Evolutionary conservation across 768 basidiomycete species (phyloP).

Genomic region (Gloeostereum incarnatum): DNA sequence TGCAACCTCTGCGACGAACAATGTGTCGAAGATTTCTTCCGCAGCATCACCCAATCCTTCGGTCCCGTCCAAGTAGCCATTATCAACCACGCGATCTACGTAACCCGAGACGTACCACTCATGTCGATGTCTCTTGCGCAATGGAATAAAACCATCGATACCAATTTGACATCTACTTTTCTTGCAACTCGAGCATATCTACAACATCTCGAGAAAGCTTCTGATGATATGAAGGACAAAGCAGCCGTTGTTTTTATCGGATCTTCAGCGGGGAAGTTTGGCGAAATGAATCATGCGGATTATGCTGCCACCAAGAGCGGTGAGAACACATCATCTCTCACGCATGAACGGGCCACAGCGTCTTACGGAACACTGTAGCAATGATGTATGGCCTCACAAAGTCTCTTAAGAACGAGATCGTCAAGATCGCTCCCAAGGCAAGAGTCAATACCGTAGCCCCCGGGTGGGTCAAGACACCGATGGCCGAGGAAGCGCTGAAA

Average conservation of each 20-base stretch:
- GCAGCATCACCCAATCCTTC: conserved; percentile 24
- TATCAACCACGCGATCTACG: conserved; percentile 55
- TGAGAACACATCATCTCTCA: conserved; percentile 10
- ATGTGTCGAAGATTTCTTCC: conserved; percentile 43
- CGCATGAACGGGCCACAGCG: conserved; percentile 17
- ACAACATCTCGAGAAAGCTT: conserved; percentile 27
- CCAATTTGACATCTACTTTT: conserved; percentile 62
- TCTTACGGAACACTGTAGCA: conserved; percentile 8
- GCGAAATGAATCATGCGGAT: conserved; percentile 59
- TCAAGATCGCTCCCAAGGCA: conserved; percentile 59
- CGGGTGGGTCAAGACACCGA: conserved; percentile 60
- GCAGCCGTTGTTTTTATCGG: conserved; percentile 60
- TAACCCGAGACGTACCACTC: conserved; percentile 34
- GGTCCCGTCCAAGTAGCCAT: conserved; percentile 48
- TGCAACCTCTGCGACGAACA: conserved; percentile 48
- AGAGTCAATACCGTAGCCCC: conserved; percentile 67
- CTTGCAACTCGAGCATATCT: conserved; percentile 59
- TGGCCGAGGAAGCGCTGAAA: conserved; percentile 48
- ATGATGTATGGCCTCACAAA: conserved; percentile 67
- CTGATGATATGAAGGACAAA: conserved; percentile 35
- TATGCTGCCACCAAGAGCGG: conserved; percentile 65
- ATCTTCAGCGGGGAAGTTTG: conserved; percentile 65
- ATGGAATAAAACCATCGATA: conserved; percentile 53
- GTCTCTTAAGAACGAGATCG: conserved; percentile 74
- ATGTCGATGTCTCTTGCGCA: conserved; percentile 49